These are phyloP conservation scores for Drechslerella dactyloides DNA, from an alignment of 2,329 filamentous ascomycete genomes.

Conservation along the genomic window DNA sequence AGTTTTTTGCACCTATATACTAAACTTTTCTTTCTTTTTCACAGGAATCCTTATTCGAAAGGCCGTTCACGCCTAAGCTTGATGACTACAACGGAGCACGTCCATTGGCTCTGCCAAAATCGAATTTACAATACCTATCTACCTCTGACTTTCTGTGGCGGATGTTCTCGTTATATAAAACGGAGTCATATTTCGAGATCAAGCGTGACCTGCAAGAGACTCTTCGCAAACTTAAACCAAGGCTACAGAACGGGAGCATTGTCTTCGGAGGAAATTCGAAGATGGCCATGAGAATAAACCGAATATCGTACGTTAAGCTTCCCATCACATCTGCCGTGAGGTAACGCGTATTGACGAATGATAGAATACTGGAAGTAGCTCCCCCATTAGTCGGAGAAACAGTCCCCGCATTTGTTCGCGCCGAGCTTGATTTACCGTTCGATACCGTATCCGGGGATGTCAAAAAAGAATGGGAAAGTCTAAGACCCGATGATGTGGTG, in stretches of 20 bases:
- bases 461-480: conserved; percentile 84
- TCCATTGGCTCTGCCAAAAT: conserved; percentile 87
- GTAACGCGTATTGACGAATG: conserved; percentile 40
- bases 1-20: neutral
- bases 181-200: conserved; percentile 91
- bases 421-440: conserved; percentile 84
- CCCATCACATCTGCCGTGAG: neutral
- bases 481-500: conserved; percentile 85
- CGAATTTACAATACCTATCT: conserved; percentile 94
- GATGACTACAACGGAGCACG: conserved; percentile 86
- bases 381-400: conserved; percentile 82
- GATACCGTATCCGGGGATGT: conserved; percentile 77
- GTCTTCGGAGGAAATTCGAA: conserved; percentile 82
- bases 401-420: conserved; percentile 81
- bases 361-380: conserved; percentile 77
- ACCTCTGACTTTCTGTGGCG: conserved; percentile 97
- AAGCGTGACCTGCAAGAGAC: conserved; percentile 86
- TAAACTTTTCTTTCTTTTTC: conserved; percentile 1
- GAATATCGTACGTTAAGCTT: conserved; percentile 66
- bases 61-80: conserved; percentile 72
- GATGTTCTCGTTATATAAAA: conserved; percentile 84
- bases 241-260: conserved; percentile 69
- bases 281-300: conserved; percentile 87
- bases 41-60: conserved; percentile 72
- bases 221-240: conserved; percentile 78